Percentiles rank a stretch among this genome's conserved stretches.
phyloP scores from a whole-genome alignment of 441 rosid genomes.

The Theobroma grandiflorum region DNA sequence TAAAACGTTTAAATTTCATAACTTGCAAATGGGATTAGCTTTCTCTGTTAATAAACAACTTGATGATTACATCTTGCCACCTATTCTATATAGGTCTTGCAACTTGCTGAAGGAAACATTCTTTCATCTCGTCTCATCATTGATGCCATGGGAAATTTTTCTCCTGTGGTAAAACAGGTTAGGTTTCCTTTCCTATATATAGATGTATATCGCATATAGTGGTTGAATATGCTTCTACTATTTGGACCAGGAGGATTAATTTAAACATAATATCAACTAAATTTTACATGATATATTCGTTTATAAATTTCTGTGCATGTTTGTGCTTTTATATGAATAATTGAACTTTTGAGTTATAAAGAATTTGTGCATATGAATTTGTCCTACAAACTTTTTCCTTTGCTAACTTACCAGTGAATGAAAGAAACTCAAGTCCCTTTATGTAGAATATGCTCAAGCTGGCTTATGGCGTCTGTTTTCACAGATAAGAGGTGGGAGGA shows the following conservation, averaged over 20 bases:
- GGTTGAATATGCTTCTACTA: neutral
- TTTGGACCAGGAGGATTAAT: conserved; percentile 13
- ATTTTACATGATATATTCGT: neutral
- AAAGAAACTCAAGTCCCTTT: conserved; percentile 6
- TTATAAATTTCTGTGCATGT: neutral
- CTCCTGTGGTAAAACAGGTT: conserved; percentile 95
- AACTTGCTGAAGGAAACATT: conserved; percentile 70
- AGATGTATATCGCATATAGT: neutral
- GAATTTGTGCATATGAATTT: neutral
- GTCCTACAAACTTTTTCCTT: conserved; percentile 2
- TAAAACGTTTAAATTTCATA: neutral
- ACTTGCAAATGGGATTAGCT: neutral
- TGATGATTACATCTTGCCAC: conserved; percentile 4
- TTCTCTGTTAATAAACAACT: conserved; percentile 11
- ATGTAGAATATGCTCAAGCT: neutral
- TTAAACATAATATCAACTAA: conserved; percentile 16
- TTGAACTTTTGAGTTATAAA: neutral
- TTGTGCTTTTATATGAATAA: neutral
- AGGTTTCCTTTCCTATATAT: conserved; percentile 29
- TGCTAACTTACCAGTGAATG: neutral
- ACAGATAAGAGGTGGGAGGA: conserved; percentile 82
- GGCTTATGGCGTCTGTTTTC: neutral
- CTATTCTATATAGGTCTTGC: conserved; percentile 55
- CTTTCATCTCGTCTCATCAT: conserved; percentile 73
- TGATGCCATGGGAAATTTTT: conserved; percentile 98